phyloP scores from a whole-genome alignment of 805 yeast genomes.

The Tetrapisispora nanseiensis region DNA sequence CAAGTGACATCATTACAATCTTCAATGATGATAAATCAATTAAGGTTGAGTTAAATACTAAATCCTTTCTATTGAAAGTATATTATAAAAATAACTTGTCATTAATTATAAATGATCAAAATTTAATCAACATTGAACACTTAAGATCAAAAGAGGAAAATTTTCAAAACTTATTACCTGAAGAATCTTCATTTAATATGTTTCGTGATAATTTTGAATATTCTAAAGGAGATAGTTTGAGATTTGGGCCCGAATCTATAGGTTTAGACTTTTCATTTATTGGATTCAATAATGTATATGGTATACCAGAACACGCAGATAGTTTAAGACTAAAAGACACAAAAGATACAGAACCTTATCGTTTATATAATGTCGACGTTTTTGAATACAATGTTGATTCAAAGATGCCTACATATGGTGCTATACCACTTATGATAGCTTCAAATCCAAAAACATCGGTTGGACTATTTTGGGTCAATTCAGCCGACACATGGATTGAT shows the following conservation, averaged over 20 bases:
- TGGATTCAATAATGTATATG: constrained; percentile 60
- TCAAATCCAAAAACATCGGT: constrained; percentile 46
- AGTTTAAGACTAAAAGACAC: constrained; percentile 68
- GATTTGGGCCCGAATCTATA: constrained; percentile 83
- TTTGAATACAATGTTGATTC: constrained; percentile 85
- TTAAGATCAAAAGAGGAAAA: constrained; percentile 42
- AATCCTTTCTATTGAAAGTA: constrained; percentile 34
- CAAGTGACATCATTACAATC: constrained; percentile 5
- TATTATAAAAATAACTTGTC: constrained; percentile 37
- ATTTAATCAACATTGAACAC: constrained; percentile 77
- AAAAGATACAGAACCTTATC: constrained; percentile 53
- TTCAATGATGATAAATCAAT: constrained; percentile 23
- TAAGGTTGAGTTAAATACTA: constrained; percentile 34
- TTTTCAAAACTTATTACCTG: constrained; percentile 36
- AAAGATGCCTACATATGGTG: constrained; percentile 86
- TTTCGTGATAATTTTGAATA: constrained; percentile 68
- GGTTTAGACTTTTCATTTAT: constrained; percentile 66
- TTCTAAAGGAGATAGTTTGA: constrained; percentile 51
- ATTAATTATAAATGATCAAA: constrained; percentile 56
- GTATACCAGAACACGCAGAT: constrained; percentile 97
- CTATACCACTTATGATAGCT: constrained; percentile 81
- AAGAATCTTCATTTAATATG: constrained; percentile 56
- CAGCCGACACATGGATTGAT: constrained; percentile 88
- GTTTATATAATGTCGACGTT: constrained; percentile 87
- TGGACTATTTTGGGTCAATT: constrained; percentile 85